Evolutionary conservation across 2,329 filamentous ascomycete genomes (phyloP).

Genomic region (Talaromyces funiculosus): DNA sequence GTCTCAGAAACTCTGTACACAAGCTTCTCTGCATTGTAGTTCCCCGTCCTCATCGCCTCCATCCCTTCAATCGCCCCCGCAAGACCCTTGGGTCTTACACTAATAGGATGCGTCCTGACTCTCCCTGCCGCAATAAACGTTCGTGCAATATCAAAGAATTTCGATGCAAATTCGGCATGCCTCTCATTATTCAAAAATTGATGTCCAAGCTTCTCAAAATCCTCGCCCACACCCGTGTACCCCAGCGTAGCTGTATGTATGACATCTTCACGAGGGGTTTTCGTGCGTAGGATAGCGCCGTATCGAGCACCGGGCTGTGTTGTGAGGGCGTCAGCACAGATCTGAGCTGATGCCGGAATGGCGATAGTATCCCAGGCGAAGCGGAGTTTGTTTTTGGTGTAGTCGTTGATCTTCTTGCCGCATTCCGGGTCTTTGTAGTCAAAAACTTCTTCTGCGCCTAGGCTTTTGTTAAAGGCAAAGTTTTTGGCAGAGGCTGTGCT

Average conservation of each 20-base stretch:
- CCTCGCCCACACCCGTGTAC: constrained; percentile 9
- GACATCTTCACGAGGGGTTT: constrained; percentile 12
- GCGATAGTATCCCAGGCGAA: constrained; percentile 11
- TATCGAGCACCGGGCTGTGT: constrained; percentile 10
- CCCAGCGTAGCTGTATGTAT: constrained; percentile 7
- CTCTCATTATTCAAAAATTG: constrained; percentile 3
- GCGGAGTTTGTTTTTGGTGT: constrained; percentile 12
- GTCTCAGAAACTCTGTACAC: constrained; percentile 13
- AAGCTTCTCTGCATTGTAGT: constrained; percentile 12
- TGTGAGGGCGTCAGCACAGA: constrained; percentile 11
- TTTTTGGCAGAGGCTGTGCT: constrained; percentile 34
- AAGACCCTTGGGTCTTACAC: constrained; percentile 11
- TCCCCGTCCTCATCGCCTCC: constrained; percentile 5
- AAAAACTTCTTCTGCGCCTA: constrained; percentile 34
- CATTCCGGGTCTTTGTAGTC: constrained; percentile 38
- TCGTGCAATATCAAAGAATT: constrained; percentile 9
- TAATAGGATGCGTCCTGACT: constrained; percentile 8
- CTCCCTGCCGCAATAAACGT: constrained; percentile 10
- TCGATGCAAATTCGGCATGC: constrained; percentile 11
- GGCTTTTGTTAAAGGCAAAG: constrained; percentile 26
- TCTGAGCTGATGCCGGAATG: neutral
- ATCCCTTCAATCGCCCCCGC: constrained; percentile 12
- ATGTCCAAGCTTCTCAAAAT: neutral
- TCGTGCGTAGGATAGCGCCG: neutral
- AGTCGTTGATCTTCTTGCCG: constrained; percentile 28